phyloP scores from a whole-genome alignment of 495 filamentous ascomycete species.

The Ascobolus immersus region DNA sequence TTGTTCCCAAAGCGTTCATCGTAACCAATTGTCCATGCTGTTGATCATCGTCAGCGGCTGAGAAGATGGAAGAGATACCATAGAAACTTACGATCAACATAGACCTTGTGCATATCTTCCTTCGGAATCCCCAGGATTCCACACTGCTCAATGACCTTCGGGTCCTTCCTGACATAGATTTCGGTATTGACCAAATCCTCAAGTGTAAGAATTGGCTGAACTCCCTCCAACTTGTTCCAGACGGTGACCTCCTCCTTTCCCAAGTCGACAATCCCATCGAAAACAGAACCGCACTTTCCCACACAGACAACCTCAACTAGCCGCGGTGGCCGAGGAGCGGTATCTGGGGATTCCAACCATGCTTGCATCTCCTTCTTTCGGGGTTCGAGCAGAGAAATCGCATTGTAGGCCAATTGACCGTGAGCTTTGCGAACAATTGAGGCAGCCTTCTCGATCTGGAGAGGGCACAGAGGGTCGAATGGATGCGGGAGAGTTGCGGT shows the following conservation, averaged over 20 bases:
- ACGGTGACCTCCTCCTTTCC: conserved; percentile 39
- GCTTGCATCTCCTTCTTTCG: conserved; percentile 65
- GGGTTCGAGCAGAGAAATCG: conserved; percentile 68
- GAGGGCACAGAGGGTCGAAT: conserved; percentile 53
- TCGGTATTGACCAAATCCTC: conserved; percentile 83
- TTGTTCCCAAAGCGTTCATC: conserved; percentile 70
- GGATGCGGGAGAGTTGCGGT: conserved; percentile 52
- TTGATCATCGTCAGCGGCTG: conserved; percentile 3
- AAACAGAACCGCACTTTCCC: conserved; percentile 51
- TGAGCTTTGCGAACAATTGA: conserved; percentile 43
- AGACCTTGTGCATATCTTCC: conserved; percentile 77
- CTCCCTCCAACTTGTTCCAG: conserved; percentile 54
- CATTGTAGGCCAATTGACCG: conserved; percentile 58
- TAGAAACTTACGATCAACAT: conserved; percentile 48
- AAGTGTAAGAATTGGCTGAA: conserved; percentile 80
- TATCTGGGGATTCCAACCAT: conserved; percentile 44
- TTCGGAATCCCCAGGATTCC: conserved; percentile 59
- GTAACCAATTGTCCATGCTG: conserved; percentile 88
- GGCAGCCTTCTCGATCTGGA: conserved; percentile 57
- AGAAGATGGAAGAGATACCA: background rate
- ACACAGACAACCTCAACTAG: conserved; percentile 75
- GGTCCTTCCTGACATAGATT: conserved; percentile 48
- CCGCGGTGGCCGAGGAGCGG: conserved; percentile 36
- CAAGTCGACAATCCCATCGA: conserved; percentile 64
- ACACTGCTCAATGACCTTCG: conserved; percentile 83